A percentile compares a stretch with the other conserved stretches of the same genome.
phyloP scores from a whole-genome alignment of 352 stramenopile genomes.

The Globisporangium recalcitrans region DNA sequence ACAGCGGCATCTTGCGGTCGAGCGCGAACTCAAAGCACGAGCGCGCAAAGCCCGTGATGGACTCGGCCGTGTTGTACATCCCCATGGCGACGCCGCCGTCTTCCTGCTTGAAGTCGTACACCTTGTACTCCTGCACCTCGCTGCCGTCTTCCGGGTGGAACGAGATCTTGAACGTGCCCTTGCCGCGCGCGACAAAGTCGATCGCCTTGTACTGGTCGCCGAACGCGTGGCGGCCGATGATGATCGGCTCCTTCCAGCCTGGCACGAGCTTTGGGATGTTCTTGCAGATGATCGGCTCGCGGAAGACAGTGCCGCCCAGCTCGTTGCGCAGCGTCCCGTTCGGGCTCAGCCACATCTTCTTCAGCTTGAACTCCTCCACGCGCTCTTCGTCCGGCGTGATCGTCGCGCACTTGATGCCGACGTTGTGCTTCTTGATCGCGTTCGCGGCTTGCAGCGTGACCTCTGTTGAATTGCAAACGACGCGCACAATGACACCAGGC shows the following conservation, averaged over 20 bases:
- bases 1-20: conserved; percentile 65
- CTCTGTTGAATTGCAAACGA: conserved; percentile 20
- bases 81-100: conserved; percentile 72
- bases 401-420: conserved; percentile 88
- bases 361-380: conserved; percentile 77
- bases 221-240: conserved; percentile 85
- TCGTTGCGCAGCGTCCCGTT: conserved; percentile 87
- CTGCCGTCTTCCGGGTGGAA: conserved; percentile 64
- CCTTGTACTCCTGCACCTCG: conserved; percentile 48
- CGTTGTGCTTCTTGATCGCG: conserved; percentile 75
- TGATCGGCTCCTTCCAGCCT: conserved; percentile 84
- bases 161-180: conserved; percentile 75
- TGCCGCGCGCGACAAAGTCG: conserved; percentile 69
- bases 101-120: conserved; percentile 78
- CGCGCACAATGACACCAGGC: background rate
- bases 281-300: conserved; percentile 82
- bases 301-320: conserved; percentile 84
- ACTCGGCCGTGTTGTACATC: conserved; percentile 90
- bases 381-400: conserved; percentile 86
- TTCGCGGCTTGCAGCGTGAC: conserved; percentile 74
- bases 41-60: conserved; percentile 58
- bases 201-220: conserved; percentile 87
- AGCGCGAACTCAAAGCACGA: conserved; percentile 67
- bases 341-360: conserved; percentile 81
- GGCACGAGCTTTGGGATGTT: conserved; percentile 86